Evolutionary conservation across 1,284 basidiomycete species (phyloP).

Genomic region (Malassezia brasiliensis): DNA sequence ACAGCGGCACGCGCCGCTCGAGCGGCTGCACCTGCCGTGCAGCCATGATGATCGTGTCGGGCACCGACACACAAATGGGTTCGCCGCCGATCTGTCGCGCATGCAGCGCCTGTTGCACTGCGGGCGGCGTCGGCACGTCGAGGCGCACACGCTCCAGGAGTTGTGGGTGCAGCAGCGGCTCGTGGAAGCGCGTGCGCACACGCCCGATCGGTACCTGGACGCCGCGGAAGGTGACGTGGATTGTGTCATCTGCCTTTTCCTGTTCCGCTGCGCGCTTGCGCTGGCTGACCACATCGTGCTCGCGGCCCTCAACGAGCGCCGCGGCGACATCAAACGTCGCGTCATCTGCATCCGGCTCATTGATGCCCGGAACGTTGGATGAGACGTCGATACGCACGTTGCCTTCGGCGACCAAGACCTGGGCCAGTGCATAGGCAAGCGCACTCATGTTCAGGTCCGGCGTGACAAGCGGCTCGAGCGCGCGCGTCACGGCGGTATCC

Average conservation of each 20-base stretch:
- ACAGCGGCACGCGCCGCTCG: conserved; percentile 32
- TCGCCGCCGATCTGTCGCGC: conserved; percentile 11
- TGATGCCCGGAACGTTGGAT: neutral
- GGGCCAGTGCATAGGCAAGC: conserved; percentile 22
- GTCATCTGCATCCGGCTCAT: conserved; percentile 55
- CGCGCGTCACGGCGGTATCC: conserved; percentile 32
- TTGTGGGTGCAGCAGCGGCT: conserved; percentile 33
- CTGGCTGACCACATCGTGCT: conserved; percentile 20
- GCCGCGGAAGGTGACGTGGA: conserved; percentile 31
- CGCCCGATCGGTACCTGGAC: conserved; percentile 32
- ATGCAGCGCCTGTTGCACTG: conserved; percentile 10
- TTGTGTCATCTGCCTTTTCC: conserved; percentile 57
- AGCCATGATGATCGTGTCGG: conserved; percentile 25
- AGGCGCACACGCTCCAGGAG: conserved; percentile 26
- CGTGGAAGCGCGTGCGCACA: conserved; percentile 32
- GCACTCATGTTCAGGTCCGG: neutral
- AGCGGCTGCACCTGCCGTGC: conserved; percentile 26
- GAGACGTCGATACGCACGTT: conserved; percentile 20
- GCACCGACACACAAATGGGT: conserved; percentile 20
- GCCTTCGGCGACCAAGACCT: conserved; percentile 29
- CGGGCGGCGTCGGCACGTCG: conserved; percentile 4
- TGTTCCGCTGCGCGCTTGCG: conserved; percentile 52
- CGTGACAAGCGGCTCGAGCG: conserved; percentile 24
- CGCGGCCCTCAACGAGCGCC: conserved; percentile 47
- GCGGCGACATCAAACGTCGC: conserved; percentile 59